phyloP scores from a whole-genome alignment of 305 asterid genomes.

The Rubia balearica region DNA sequence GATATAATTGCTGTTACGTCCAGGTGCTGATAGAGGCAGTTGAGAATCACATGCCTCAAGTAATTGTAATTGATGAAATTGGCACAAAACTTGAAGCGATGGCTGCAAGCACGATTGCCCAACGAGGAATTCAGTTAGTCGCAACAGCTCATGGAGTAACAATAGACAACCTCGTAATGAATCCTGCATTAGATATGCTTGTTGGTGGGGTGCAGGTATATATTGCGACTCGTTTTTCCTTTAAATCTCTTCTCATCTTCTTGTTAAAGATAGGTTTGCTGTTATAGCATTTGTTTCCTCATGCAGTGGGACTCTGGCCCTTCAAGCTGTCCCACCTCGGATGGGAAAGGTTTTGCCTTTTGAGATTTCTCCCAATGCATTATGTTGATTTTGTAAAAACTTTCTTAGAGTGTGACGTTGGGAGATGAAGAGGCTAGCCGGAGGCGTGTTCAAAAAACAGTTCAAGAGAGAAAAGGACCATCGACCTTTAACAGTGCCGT shows the following conservation, averaged over 20 bases:
- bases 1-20: background rate
- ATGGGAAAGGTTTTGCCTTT: background rate
- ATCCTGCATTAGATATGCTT: slow-evolving; percentile 93
- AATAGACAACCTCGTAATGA: slow-evolving; percentile 75
- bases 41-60: slow-evolving; percentile 97
- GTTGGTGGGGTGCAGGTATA: slow-evolving; percentile 92
- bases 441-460: slow-evolving; percentile 87
- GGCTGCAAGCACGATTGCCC: slow-evolving; percentile 95
- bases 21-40: slow-evolving; percentile 96
- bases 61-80: slow-evolving; percentile 89
- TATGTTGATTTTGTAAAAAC: background rate
- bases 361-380: background rate
- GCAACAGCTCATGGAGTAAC: slow-evolving; percentile 98
- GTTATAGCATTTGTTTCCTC: background rate
- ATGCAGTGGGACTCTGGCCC: background rate
- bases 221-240: background rate
- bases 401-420: slow-evolving; percentile 80
- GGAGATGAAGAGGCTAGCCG: slow-evolving; percentile 99
- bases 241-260: background rate
- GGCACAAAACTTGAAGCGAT: slow-evolving; percentile 92
- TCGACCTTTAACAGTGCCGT: slow-evolving; percentile 85
- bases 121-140: slow-evolving; percentile 96
- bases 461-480: slow-evolving; percentile 95
- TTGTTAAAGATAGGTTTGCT: background rate
- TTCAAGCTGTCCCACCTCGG: background rate